These are phyloP conservation scores for Paracamarosporium sp. DNA, from an alignment of 2,329 filamentous ascomycete genomes.

Conservation along the genomic window DNA sequence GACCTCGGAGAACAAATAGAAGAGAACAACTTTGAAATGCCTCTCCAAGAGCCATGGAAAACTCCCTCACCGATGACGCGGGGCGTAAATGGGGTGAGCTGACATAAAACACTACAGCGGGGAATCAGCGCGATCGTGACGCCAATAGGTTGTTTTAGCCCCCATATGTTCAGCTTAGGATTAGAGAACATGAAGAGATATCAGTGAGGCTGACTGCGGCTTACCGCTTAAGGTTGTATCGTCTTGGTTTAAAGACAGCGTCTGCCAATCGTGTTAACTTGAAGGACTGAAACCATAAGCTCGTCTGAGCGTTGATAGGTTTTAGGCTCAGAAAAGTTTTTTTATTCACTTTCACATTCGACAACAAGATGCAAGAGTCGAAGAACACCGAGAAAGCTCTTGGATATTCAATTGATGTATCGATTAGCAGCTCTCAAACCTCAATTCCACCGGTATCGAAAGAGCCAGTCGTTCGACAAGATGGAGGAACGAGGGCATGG, in stretches of 20 bases:
- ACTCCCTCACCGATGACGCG: neutral
- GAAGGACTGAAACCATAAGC: neutral
- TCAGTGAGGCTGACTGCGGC: neutral
- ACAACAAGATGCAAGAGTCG: neutral
- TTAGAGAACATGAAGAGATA: neutral
- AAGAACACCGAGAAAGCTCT: neutral
- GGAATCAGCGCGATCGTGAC: neutral
- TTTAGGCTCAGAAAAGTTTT: no score
- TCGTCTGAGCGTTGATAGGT: neutral
- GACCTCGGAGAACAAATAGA: no score
- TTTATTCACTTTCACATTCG: neutral
- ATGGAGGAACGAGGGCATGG: conserved; percentile 15
- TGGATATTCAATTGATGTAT: neutral
- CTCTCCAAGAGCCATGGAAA: neutral
- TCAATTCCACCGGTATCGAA: neutral
- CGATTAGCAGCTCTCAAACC: neutral
- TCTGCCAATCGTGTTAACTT: neutral
- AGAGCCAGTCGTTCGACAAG: conserved; percentile 7
- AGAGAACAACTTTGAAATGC: no score
- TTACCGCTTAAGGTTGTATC: neutral
- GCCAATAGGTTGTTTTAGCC: neutral
- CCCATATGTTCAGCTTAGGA: neutral
- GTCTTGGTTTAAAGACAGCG: neutral
- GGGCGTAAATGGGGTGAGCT: neutral
- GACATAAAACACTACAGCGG: neutral